Evolutionary conservation across 192 early-diverging fungal species (phyloP).

Genomic region (Rhizophagus sp.): DNA sequence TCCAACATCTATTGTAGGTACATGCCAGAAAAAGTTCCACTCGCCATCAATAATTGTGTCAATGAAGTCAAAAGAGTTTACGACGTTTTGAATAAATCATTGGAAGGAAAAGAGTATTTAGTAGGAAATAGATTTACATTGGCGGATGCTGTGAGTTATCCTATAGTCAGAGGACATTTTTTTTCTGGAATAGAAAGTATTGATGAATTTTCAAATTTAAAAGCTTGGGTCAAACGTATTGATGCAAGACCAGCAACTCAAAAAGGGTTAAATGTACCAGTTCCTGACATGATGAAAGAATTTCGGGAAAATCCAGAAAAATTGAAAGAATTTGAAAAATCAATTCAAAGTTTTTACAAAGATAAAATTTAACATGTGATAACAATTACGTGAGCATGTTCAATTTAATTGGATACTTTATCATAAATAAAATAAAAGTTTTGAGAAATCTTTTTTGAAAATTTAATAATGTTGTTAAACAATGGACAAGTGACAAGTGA

Average conservation of each 20-base stretch:
- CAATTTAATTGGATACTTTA: too few relatives aligned
- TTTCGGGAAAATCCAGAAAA: not conserved
- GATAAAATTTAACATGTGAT: too few relatives aligned
- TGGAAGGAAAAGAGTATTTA: constrained; percentile 38
- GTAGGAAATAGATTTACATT: constrained; percentile 43
- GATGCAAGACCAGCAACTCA: constrained; percentile 39
- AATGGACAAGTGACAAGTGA: too few relatives aligned
- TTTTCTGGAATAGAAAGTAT: constrained; percentile 34
- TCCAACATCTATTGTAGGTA: constrained; percentile 47
- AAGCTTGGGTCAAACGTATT: constrained; percentile 50
- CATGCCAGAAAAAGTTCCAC: constrained; percentile 52
- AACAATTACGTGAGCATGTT: too few relatives aligned
- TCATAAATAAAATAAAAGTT: too few relatives aligned
- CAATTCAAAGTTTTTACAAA: too few relatives aligned
- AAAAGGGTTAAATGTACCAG: constrained; percentile 36
- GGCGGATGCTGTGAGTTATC: constrained; percentile 54
- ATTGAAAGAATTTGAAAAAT: not conserved
- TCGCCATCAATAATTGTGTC: constrained; percentile 52
- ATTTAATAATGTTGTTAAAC: too few relatives aligned
- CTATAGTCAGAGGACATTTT: constrained; percentile 35
- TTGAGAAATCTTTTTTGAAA: too few relatives aligned
- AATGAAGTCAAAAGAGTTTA: constrained; percentile 53
- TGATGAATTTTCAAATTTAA: constrained; percentile 42
- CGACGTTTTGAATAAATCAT: constrained; percentile 35
- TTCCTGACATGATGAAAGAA: not conserved